Evolutionary conservation across 345 rosid genomes (phyloP).

Genomic region (Salix caprea): DNA sequence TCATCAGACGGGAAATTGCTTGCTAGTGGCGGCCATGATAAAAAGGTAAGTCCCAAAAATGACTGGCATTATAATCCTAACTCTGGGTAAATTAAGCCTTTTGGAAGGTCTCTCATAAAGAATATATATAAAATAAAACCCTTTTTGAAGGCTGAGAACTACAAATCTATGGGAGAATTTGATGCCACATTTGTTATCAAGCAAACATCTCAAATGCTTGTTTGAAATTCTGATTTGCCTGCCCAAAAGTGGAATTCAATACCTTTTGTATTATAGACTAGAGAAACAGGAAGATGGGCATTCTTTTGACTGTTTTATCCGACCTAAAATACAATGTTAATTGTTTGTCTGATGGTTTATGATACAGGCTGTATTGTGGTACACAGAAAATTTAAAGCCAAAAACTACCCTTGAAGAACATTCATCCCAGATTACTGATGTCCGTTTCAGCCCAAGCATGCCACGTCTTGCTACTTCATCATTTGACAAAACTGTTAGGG

Average conservation of each 20-base stretch:
- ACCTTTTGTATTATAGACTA: neutral
- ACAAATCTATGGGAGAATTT: neutral
- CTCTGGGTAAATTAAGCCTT: neutral
- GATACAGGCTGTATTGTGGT: constrained; percentile 83
- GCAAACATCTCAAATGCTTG: neutral
- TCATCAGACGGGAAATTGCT: constrained; percentile 95
- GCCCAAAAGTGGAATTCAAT: neutral
- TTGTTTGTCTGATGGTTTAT: constrained; percentile 4
- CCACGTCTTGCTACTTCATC: constrained; percentile 94
- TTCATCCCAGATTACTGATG: constrained; percentile 69
- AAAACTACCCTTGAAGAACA: constrained; percentile 85
- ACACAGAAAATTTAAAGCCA: constrained; percentile 63
- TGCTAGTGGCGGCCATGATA: constrained; percentile 98
- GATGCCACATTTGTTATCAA: neutral
- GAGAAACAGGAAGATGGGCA: neutral
- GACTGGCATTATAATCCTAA: neutral
- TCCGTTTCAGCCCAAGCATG: constrained; percentile 91
- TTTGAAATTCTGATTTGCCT: neutral
- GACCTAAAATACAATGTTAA: neutral
- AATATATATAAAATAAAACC: neutral
- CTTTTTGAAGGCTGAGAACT: neutral
- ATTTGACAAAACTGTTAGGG: constrained; percentile 92
- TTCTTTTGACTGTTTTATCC: neutral
- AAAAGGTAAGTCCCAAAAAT: constrained; percentile 52
- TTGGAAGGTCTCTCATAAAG: neutral